phyloP scores from a whole-genome alignment of 805 yeast species.

The Candida arabinofermentans region DNA sequence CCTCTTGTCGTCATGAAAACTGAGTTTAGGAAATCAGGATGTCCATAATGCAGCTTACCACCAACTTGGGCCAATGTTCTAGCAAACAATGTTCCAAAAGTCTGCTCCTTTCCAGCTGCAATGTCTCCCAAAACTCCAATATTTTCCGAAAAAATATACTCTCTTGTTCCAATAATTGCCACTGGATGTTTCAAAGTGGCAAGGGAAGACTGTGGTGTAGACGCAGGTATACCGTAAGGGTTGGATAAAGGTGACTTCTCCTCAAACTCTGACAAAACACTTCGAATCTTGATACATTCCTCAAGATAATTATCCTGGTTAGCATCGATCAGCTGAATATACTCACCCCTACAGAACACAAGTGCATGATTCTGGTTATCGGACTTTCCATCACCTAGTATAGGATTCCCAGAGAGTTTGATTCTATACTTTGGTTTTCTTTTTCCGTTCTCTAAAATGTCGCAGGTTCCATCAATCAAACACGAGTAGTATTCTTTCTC shows the following conservation, averaged over 20 bases:
- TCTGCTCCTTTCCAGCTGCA: constrained; percentile 87
- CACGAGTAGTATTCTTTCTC: constrained; percentile 53
- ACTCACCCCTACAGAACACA: constrained; percentile 75
- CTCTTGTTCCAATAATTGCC: constrained; percentile 81
- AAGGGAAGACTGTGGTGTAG: background rate
- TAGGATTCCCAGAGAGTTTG: constrained; percentile 73
- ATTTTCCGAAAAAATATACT: constrained; percentile 79
- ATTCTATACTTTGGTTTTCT: constrained; percentile 61
- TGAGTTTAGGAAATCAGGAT: constrained; percentile 76
- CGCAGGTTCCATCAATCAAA: constrained; percentile 69
- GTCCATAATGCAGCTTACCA: constrained; percentile 82
- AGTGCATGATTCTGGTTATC: constrained; percentile 80
- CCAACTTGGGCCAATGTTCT: constrained; percentile 79
- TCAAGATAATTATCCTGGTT: constrained; percentile 81
- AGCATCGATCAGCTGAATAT: constrained; percentile 76
- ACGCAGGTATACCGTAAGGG: constrained; percentile 22
- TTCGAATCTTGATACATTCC: constrained; percentile 76
- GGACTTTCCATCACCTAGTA: constrained; percentile 80
- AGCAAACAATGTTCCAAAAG: constrained; percentile 81
- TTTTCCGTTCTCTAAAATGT: constrained; percentile 51
- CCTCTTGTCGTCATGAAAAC: constrained; percentile 82
- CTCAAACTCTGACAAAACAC: constrained; percentile 73
- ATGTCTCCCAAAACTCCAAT: constrained; percentile 80
- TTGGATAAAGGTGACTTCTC: constrained; percentile 34
- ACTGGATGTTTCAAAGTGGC: constrained; percentile 48